phyloP scores from a whole-genome alignment of 441 rosid genomes.

The Populus trichocarpa region DNA sequence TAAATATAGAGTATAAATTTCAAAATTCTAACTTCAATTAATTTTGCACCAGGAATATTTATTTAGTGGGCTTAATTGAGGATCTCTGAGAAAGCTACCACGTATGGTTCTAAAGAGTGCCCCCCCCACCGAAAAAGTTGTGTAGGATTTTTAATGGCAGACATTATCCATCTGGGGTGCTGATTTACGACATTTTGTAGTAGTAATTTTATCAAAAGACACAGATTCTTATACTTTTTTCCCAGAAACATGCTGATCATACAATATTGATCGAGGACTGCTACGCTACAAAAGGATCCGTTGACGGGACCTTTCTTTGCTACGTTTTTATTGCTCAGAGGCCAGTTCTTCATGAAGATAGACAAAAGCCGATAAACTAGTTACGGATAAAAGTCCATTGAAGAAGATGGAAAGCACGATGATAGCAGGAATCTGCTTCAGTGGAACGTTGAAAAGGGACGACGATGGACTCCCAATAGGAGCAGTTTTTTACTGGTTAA shows the following conservation, averaged over 20 bases:
- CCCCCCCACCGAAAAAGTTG: not conserved
- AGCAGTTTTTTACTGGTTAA: not conserved
- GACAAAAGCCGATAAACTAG: not conserved
- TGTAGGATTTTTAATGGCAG: not conserved
- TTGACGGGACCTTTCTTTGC: not conserved
- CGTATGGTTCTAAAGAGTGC: not conserved
- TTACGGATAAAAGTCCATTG: not conserved
- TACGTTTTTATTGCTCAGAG: not conserved
- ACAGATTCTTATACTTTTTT: not conserved
- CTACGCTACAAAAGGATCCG: not conserved
- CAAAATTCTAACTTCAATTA: not conserved
- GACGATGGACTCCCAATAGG: not conserved
- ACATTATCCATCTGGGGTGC: not conserved
- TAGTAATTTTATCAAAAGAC: not conserved
- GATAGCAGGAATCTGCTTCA: not conserved
- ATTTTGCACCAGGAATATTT: not conserved
- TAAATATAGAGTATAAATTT: no score
- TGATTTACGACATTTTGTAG: not conserved
- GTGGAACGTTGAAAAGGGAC: conserved; percentile 19
- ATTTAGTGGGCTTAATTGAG: not conserved
- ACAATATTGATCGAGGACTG: not conserved
- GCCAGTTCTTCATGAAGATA: not conserved
- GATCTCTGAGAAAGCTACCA: not conserved
- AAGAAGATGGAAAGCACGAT: conserved; percentile 6
- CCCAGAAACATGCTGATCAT: not conserved